These are phyloP conservation scores for Cardamine occulta DNA, from an alignment of 345 rosid genomes.

Conservation along the genomic window DNA sequence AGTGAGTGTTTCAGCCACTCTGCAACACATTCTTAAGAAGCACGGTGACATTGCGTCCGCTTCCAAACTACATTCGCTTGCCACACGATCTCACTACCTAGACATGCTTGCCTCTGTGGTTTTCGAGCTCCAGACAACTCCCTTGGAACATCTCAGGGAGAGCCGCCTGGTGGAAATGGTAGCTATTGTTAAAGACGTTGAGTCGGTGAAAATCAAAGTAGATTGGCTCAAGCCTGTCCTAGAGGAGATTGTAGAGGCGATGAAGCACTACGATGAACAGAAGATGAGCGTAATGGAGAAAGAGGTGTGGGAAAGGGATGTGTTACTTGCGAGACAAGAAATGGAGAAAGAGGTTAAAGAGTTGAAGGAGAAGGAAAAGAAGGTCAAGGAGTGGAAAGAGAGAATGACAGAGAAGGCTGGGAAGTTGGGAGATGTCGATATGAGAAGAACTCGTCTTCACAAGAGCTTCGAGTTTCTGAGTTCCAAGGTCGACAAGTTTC, in stretches of 20 bases:
- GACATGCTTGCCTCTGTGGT: slow-evolving; percentile 38
- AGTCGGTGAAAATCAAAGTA: slow-evolving; percentile 42
- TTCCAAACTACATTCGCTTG: slow-evolving; percentile 40
- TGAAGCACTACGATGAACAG: slow-evolving; percentile 37
- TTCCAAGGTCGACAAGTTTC: slow-evolving; percentile 40
- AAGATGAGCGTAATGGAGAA: slow-evolving; percentile 23
- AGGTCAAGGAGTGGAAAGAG: slow-evolving; percentile 30
- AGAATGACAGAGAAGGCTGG: slow-evolving; percentile 35
- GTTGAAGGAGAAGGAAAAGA: slow-evolving; percentile 34
- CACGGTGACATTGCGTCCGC: slow-evolving; percentile 42
- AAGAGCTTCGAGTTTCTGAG: slow-evolving; percentile 41
- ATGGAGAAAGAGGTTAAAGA: slow-evolving; percentile 31
- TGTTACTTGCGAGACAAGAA: slow-evolving; percentile 33
- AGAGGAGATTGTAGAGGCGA: slow-evolving; percentile 55
- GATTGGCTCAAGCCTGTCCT: slow-evolving; percentile 34
- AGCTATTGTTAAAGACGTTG: slow-evolving; percentile 40
- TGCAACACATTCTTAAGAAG: slow-evolving; percentile 28
- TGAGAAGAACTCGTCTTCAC: slow-evolving; percentile 32
- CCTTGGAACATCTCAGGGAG: slow-evolving; percentile 37
- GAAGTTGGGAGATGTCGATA: slow-evolving; percentile 24
- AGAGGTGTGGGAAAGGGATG: slow-evolving; percentile 22
- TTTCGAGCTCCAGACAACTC: slow-evolving; percentile 39
- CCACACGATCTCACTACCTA: slow-evolving; percentile 40
- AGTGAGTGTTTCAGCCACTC: slow-evolving; percentile 32
- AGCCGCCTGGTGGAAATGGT: slow-evolving; percentile 36